Base-by-base conservation (phyloP, 202 grass and related monocot genomes). In the Panicum hallii region DNA sequence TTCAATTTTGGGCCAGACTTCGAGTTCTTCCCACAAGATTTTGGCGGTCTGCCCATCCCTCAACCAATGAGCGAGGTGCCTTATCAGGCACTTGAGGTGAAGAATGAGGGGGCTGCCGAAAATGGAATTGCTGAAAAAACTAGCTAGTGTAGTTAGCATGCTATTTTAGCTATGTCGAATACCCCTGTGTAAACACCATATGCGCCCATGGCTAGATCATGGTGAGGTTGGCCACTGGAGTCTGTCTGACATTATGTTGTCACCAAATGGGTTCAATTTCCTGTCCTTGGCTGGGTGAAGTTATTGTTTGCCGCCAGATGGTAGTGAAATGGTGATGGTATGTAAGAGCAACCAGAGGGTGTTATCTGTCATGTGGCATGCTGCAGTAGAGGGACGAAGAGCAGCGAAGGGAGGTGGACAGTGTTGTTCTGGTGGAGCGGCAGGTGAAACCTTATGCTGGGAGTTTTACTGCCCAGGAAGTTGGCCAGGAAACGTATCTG, bases 1-100 rank as follows among this genome's bases (percentile, higher is more conserved):
- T 99, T 99, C 86, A 99, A 96, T 74, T 96, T 99, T 73, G 96
- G 96, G 15, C 96, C 96, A 30, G 84, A 92, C 76, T 99, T 99
- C 2, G 82, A 87, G 34, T 84, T 88, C 60, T 95, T 92, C 79
- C 96, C 93, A 3, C 74, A 89, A 84, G 93, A 95, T 78, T 95
- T 96, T 26, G 90, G 88, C 68, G 79, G 42, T 56, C 82, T 90
- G n/a, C 76, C 88, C 56, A 66, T 82, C 15, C 96, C 96, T 12
- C 82, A 53, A 61, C 88, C 93, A 34, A 92, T 99, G 90, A 87
- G 81, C 4, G 88, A 94, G 72, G 91, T 94, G 55, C 74, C 85
- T 86, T 90, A 91, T 75, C 86, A 92, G 52, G 90, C 88, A n/a
- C 75, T 77, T 72, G 91, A 91, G 61, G 64, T 83, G 87, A 94